These are phyloP conservation scores for Helianthus annuus DNA, from an alignment of 129 eudicot genomes.

Conservation along the genomic window HanXRQr2.0-SUNRISE NC_035441.2:183464163-183464662, in stretches of 20 bases:
- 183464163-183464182: constrained; percentile 54
- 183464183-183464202: constrained; percentile 21
- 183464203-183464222: constrained; percentile 15
- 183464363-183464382: too few species aligned
- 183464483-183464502: background rate
- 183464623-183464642: too few species aligned
- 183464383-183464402: too few species aligned
- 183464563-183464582: background rate
- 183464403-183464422: too few species aligned
- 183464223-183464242: constrained; percentile 33
- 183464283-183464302: constrained; percentile 26
- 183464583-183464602: background rate
- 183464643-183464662: background rate
- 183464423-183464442: too few species aligned
- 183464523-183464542: background rate
- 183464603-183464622: background rate
- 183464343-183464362: too few species aligned
- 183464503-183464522: too few species aligned
- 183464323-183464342: too few species aligned
- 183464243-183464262: constrained; percentile 33
- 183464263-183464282: constrained; percentile 10
- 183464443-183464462: too few species aligned
- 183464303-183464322: constrained; percentile 16
- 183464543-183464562: background rate
- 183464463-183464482: background rate